Evolutionary conservation across 1,284 basidiomycete genomes (phyloP).

Genomic region (Peniophora sp.): DNA sequence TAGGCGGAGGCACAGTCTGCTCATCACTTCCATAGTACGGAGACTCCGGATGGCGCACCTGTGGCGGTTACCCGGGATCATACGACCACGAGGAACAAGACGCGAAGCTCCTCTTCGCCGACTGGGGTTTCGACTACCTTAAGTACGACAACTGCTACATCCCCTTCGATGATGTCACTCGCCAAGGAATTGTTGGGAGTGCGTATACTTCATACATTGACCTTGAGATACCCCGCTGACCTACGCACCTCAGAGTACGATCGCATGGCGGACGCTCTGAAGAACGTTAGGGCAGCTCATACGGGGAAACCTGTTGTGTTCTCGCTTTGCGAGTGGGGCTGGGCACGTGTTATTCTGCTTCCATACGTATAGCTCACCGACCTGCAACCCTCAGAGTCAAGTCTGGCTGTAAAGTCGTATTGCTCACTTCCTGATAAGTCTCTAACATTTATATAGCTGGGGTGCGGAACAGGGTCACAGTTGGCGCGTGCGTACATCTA

Average conservation of each 20-base stretch:
- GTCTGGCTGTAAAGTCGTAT: slow-evolving; percentile 32
- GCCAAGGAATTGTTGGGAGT: slow-evolving; percentile 42
- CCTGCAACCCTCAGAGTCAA: slow-evolving; percentile 22
- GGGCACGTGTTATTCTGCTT: slow-evolving; percentile 21
- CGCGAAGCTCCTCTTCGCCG: slow-evolving; percentile 32
- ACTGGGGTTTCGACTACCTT: slow-evolving; percentile 47
- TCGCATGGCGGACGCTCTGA: slow-evolving; percentile 40
- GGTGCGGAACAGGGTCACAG: slow-evolving; percentile 34
- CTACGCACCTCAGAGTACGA: slow-evolving; percentile 31
- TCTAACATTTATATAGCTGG: slow-evolving; percentile 22
- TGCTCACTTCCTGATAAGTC: background rate
- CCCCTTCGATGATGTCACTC: slow-evolving; percentile 38
- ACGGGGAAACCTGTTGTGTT: slow-evolving; percentile 33
- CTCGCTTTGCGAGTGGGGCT: slow-evolving; percentile 46
- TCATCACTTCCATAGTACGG: slow-evolving; percentile 27
- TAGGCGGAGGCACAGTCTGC: background rate
- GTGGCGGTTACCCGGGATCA: slow-evolving; percentile 42
- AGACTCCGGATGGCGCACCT: slow-evolving; percentile 47
- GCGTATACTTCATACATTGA: slow-evolving; percentile 12
- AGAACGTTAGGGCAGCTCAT: slow-evolving; percentile 24
- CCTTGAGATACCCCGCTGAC: background rate
- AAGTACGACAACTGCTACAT: slow-evolving; percentile 51
- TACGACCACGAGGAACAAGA: slow-evolving; percentile 41
- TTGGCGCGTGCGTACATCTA: slow-evolving; percentile 36
- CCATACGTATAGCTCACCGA: background rate